Base-by-base conservation (phyloP, 1,284 basidiomycete genomes). In the Ceratobasidium sp. region DNA sequence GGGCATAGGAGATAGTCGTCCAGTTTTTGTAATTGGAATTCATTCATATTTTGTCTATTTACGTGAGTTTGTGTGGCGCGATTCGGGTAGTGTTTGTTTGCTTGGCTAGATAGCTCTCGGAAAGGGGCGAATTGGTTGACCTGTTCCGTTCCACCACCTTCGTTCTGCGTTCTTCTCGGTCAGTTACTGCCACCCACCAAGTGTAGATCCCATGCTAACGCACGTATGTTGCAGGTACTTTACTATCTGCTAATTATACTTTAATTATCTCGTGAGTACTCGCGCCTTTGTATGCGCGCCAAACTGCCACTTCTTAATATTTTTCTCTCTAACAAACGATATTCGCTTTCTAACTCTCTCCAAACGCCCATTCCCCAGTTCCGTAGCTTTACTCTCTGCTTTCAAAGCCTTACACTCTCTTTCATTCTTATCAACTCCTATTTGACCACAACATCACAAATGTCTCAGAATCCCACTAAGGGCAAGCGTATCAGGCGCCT, bases 121-220 rank as follows among this genome's bases (percentile, higher is more conserved):
- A 70, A 47, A 58, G 66, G 66, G 30, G 66, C n/a, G 6, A n/a
- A 32, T 28, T n/a, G n/a, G 46, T 44, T n/a, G 38, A 18, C 61
- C 21, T 41, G 41, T 47, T 70, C 49, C 66, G 43, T 70, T 58
- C 66, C 55, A 70, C 66, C 66, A 70, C 66, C 66, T 58, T 70
- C 66, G 66, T 70, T 66, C 58, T 44, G 38, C 58, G 46, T 50
- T 50, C 26, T 32, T 52, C 47, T 57, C 16, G 41, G 43, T 58
- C 41, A 6, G 66, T 32, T n/a, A 3, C 14, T 28, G 43, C 41
- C 23, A n/a, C n/a, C n/a, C n/a, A n/a, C n/a, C n/a, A n/a, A n/a
- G 43, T 44, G 9, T 44, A 44, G 43, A 18, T 44, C 43, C 18
- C 43, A 11, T 44, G 43, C 18, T 18, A 18, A 9, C 18, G 32